Evolutionary conservation across 768 basidiomycete genomes (phyloP), one percentile per base, ranked within the genome.

Genomic region (Boletus insuetus): DNA sequence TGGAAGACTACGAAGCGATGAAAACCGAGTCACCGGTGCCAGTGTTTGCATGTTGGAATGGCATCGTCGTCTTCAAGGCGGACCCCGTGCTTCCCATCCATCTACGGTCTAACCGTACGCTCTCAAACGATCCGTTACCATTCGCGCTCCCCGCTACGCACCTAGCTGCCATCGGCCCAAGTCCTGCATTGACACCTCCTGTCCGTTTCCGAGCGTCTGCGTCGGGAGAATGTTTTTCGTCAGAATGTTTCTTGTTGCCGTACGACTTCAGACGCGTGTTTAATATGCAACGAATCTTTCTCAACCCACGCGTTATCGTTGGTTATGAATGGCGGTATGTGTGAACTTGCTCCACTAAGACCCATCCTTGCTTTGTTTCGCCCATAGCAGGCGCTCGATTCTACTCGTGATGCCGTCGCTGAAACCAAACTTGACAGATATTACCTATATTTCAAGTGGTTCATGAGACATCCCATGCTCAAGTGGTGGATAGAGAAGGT

Each of bases 41-140:
- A 11, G 77, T 77, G 7, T 75, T 77, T 53, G 56, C 74, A 0
- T 79, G 77, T 63, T 79, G 77, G 77, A 79, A 79, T 47, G 78
- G 78, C 32, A 75, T 78, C 58, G 68, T 69, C 46, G 73, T 72
- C 3, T 73, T 79, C 58, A 42, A 58, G 10, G 72, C 77, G 0
- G 77, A 79, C 47, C 75, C 77, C 5, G 43, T 79, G 31, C 66
- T 77, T 31, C 76, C 77, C 14, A 53, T 74, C 35, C 55, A 68
- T 45, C 67, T 77, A 6, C 77, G 77, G 43, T 60, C 66, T 1
- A 75, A 75, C 42, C 58, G 49, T 16, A 73, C 73, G 14, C 70
- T 77, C n/a, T 77, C 75, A 0, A 61, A 51, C 1, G 37, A 64
- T 20, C 71, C 74, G 4, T 62, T 75, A 2, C 50, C 68, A 6